Conservation (phyloP, 805 yeast species). For the Diddensiella caesifluorescens region DNA sequence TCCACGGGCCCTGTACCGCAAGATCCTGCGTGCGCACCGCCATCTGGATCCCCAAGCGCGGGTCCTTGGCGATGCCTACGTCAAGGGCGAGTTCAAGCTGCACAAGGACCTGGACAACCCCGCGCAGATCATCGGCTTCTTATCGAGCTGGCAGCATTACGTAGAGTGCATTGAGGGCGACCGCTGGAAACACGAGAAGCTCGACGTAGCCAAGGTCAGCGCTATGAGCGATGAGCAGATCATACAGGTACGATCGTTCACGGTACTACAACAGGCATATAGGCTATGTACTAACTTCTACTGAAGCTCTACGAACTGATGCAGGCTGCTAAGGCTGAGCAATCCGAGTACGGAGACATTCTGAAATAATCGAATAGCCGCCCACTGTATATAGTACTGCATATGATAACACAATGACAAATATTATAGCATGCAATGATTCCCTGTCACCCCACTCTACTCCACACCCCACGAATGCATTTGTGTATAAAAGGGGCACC, state of each 20-base stretch:
- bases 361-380: constrained; percentile 1
- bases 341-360: constrained; percentile 34
- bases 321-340: constrained; percentile 37
- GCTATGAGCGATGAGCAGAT: constrained; percentile 90
- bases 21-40: constrained; percentile 78
- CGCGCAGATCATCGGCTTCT: constrained; percentile 85
- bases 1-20: constrained; percentile 72
- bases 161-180: constrained; percentile 39
- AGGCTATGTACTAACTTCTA: too few relatives aligned
- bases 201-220: constrained; percentile 61
- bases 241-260: constrained; percentile 47
- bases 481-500: background rate
- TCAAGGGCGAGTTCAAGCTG: constrained; percentile 80
- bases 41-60: constrained; percentile 64
- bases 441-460: too few relatives aligned
- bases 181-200: constrained; percentile 56
- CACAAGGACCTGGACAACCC: constrained; percentile 84
- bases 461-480: constrained; percentile 18
- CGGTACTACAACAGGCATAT: too few relatives aligned
- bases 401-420: too few relatives aligned
- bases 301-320: constrained; percentile 38
- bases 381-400: too few relatives aligned
- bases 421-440: too few relatives aligned
- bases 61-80: constrained; percentile 83
- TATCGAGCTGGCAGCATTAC: constrained; percentile 81